A percentile compares a stretch with the other conserved stretches of the same genome.
phyloP scores from a whole-genome alignment of 345 rosid species.

The Pistacia integerrima region DNA sequence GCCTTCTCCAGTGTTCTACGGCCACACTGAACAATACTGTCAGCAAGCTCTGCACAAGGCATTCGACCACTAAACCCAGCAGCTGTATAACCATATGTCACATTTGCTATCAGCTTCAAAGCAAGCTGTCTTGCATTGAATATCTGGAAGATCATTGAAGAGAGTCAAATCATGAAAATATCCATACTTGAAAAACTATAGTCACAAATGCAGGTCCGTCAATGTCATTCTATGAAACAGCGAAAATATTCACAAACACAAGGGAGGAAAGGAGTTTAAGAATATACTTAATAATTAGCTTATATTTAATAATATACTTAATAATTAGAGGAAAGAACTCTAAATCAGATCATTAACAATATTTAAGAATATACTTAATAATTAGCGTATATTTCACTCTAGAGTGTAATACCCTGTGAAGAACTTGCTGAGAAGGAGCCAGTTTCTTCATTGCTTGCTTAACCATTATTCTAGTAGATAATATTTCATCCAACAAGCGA shows the following conservation, averaged over 20 bases:
- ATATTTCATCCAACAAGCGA: slow-evolving; percentile 87
- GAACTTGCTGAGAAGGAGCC: slow-evolving; percentile 75
- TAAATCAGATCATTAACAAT: not conserved
- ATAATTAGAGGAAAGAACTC: too few species aligned
- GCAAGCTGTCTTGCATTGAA: slow-evolving; percentile 98
- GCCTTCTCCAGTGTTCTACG: slow-evolving; percentile 93
- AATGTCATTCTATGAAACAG: slow-evolving; percentile 7
- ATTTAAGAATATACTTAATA: slow-evolving; percentile 9
- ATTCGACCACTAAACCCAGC: slow-evolving; percentile 99
- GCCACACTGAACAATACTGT: slow-evolving; percentile 98
- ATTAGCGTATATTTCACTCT: not conserved
- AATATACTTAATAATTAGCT: not conserved
- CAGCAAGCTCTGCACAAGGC: slow-evolving; percentile 99
- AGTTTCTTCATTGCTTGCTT: slow-evolving; percentile 89
- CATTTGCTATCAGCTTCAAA: slow-evolving; percentile 95
- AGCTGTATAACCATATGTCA: slow-evolving; percentile 97
- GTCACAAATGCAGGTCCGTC: not conserved
- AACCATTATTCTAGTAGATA: slow-evolving; percentile 93
- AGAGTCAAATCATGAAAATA: slow-evolving; percentile 8
- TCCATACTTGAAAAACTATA: not conserved
- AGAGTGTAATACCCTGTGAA: slow-evolving; percentile 62
- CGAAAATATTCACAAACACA: not conserved
- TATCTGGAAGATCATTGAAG: slow-evolving; percentile 60
- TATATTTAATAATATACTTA: not conserved
- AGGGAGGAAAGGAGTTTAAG: not conserved